Percentiles rank a stretch among this genome's conserved stretches.
Conservation (phyloP, 148 eudicot genomes). For the Arctostaphylos glauca region DNA sequence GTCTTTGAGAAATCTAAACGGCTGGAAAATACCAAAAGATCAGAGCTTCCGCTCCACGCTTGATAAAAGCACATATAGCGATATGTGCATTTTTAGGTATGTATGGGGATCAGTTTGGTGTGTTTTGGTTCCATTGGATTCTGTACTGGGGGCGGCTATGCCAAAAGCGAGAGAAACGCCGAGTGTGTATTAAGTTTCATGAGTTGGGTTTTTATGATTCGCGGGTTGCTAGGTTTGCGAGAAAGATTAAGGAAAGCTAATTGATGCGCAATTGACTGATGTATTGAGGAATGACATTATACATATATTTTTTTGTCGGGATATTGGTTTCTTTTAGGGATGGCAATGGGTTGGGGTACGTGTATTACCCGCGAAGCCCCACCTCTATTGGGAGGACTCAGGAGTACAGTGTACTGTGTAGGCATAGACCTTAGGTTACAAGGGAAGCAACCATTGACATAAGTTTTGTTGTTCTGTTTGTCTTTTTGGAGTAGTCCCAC, state of each 20-base stretch:
- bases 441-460: background rate
- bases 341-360: background rate
- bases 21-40: background rate
- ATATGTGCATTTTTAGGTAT: background rate
- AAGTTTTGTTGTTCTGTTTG: background rate
- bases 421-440: background rate
- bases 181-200: background rate
- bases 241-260: background rate
- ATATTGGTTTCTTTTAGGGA: background rate
- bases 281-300: background rate
- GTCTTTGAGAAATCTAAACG: background rate
- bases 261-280: background rate
- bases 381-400: background rate
- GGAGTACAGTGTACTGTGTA: background rate
- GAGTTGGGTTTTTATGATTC: background rate
- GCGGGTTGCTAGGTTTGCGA: background rate
- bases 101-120: background rate
- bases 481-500: background rate
- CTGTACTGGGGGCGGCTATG: no score
- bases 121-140: background rate
- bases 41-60: background rate
- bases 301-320: background rate
- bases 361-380: background rate
- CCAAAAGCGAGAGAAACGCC: no score
- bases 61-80: background rate